Base-by-base conservation (phyloP, 306 rosid species). In the Pterocarpus macrocarpus region DNA sequence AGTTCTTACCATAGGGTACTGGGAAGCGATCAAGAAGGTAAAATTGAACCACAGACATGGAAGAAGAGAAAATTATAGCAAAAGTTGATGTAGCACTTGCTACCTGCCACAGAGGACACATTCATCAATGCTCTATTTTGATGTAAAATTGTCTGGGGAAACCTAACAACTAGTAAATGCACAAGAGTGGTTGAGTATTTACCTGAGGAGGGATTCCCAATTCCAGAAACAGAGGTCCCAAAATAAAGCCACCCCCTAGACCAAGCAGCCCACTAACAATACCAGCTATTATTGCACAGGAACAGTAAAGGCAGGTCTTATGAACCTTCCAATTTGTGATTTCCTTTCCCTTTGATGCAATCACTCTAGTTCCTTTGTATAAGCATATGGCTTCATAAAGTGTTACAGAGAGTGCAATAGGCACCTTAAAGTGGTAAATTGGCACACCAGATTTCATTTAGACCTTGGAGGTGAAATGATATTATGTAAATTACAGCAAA, bases 41-140 rank as follows among this genome's bases (percentile, higher is more conserved):
- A 66, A 90, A 91, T 65, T 91, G 94, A 14, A 91, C 92, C 41
- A 91, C 94, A 36, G 97, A 91, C 97, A 91, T 91, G 57, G 97
- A 91, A 15, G 97, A 90, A 14, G 97, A 91, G 79, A 91, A 91
- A 30, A 78, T 73, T 94, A 91, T 91, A 22, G 97, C 81, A 76
- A 90, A 91, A 35, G 97, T 91, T 71, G 97, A 90, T 55, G 97
- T 91, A 16, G 97, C 97, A 82, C 97, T 91, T 83, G 97, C 94
- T 4, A 91, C 94, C 97, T 91, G 84, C 82, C 65, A 14, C 8
- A 68, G 59, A 32, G 17, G 2, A 36, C 14, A 15, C 1, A 41
- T n/a, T 30, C 34, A 8, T 79, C 6, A 47, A 62, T 11, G 12
- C 33, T n/a, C 17, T 33, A 36, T 64, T 39, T 63, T 15, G 4